Conservation (phyloP, 2,329 filamentous ascomycete species). For the Grosmannia huntii region DNA sequence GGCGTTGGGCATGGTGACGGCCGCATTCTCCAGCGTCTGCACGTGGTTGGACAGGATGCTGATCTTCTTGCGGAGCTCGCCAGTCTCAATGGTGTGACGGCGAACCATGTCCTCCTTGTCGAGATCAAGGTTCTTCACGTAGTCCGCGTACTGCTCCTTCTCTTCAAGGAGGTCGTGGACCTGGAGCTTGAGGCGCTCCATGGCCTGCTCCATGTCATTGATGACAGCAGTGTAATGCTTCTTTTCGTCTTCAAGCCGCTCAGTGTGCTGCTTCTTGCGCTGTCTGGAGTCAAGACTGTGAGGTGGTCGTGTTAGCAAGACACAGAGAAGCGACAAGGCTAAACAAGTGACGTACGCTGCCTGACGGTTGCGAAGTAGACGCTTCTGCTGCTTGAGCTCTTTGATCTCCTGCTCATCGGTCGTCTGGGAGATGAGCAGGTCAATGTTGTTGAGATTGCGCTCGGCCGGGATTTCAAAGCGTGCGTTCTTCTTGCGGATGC, state of each 20-base stretch:
- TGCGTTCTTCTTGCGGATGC: conserved; percentile 97
- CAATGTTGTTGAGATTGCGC: conserved; percentile 87
- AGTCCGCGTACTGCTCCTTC: conserved; percentile 61
- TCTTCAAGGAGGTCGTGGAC: conserved; percentile 60
- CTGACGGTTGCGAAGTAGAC: conserved; percentile 85
- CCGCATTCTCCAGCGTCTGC: conserved; percentile 53
- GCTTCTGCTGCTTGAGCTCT: conserved; percentile 97
- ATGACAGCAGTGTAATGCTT: conserved; percentile 75
- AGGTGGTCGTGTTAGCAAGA: conserved; percentile 1
- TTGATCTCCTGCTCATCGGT: conserved; percentile 89
- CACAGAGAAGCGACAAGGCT: conserved; percentile 3
- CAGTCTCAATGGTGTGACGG: conserved; percentile 77
- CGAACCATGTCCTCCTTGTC: conserved; percentile 91
- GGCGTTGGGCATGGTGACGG: conserved; percentile 19
- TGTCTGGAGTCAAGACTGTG: conserved; percentile 84
- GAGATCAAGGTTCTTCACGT: conserved; percentile 62
- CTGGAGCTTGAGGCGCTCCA: conserved; percentile 54
- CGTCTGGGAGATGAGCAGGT: conserved; percentile 77
- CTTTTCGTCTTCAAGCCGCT: conserved; percentile 93
- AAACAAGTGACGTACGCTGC: conserved; percentile 60
- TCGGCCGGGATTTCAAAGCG: conserved; percentile 94
- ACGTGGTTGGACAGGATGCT: conserved; percentile 64
- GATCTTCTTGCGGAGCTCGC: conserved; percentile 86
- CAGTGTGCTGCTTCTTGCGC: conserved; percentile 96
- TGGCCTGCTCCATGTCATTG: conserved; percentile 63